phyloP scores from a whole-genome alignment of 805 yeast species.

The Brettanomyces custersianus region DNA sequence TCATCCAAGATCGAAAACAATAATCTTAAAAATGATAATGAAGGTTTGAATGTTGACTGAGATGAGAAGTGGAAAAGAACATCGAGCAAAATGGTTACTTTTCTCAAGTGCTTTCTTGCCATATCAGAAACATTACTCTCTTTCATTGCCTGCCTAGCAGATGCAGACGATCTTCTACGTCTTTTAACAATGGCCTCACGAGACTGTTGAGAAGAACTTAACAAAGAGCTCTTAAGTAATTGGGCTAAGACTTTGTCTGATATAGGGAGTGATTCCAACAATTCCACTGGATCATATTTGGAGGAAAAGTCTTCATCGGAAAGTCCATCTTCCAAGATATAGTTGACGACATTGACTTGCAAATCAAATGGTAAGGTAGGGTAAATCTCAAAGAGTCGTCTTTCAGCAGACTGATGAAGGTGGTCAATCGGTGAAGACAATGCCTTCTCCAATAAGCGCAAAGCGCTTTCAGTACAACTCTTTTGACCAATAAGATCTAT shows the following conservation, averaged over 20 bases:
- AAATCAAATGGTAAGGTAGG: constrained; percentile 44
- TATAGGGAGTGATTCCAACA: constrained; percentile 47
- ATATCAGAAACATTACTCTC: constrained; percentile 61
- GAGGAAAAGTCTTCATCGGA: constrained; percentile 26
- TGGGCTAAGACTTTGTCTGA: constrained; percentile 48
- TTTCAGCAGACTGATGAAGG: constrained; percentile 39
- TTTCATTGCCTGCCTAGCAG: constrained; percentile 67
- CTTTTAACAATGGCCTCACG: constrained; percentile 51
- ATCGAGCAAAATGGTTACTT: constrained; percentile 72
- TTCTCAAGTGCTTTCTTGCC: constrained; percentile 73
- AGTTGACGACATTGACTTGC: constrained; percentile 49
- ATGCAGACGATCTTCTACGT: constrained; percentile 74
- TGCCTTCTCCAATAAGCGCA: constrained; percentile 50
- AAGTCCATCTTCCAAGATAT: constrained; percentile 43
- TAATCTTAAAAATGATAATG: constrained; percentile 29
- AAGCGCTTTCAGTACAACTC: constrained; percentile 48
- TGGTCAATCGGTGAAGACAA: constrained; percentile 37
- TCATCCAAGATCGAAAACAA: constrained; percentile 58
- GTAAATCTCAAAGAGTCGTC: constrained; percentile 49
- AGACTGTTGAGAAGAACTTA: constrained; percentile 19
- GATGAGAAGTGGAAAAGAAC: constrained; percentile 49
- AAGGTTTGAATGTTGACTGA: constrained; percentile 14
- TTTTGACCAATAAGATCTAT: constrained; percentile 52
- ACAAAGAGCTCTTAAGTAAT: constrained; percentile 40
- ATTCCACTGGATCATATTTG: constrained; percentile 43